phyloP scores from a whole-genome alignment of 83 land plant genomes.

The Larix sibirica region DNA sequence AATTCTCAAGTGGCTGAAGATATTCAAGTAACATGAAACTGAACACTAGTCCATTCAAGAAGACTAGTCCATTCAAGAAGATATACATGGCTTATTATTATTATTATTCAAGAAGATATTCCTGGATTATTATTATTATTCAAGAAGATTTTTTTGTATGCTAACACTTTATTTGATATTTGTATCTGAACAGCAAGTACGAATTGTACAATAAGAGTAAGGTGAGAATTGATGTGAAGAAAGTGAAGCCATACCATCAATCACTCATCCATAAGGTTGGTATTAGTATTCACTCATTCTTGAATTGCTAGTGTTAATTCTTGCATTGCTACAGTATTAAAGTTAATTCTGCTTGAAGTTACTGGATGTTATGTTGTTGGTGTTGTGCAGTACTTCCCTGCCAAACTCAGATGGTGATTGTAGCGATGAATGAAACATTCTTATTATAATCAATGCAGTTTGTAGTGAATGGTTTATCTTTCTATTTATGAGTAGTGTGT shows the following conservation, averaged over 20 bases:
- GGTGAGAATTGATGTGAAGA: conserved; percentile 69
- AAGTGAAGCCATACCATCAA: conserved; percentile 78
- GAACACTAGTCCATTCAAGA: no score
- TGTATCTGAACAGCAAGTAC: conserved; percentile 58
- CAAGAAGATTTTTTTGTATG: background rate
- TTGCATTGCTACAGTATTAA: background rate
- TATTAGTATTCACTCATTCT: background rate
- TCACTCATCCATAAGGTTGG: conserved; percentile 80
- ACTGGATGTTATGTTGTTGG: no score
- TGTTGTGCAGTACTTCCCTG: conserved; percentile 53
- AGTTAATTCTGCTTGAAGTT: background rate
- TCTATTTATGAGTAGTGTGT: no score
- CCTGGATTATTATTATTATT: background rate
- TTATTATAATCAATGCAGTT: no score
- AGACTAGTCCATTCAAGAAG: no score
- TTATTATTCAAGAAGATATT: no score
- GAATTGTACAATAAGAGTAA: conserved; percentile 94
- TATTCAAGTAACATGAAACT: conserved; percentile 59
- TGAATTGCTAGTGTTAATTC: no score
- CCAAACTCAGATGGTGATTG: conserved; percentile 50
- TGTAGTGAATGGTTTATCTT: no score
- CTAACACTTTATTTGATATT: background rate
- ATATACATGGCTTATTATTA: no score
- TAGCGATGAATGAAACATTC: no score
- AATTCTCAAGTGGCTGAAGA: conserved; percentile 71